Evolutionary conservation across 1,139 yeast genomes (phyloP).

Genomic region (Hyphopichia pseudoburtonii): DNA sequence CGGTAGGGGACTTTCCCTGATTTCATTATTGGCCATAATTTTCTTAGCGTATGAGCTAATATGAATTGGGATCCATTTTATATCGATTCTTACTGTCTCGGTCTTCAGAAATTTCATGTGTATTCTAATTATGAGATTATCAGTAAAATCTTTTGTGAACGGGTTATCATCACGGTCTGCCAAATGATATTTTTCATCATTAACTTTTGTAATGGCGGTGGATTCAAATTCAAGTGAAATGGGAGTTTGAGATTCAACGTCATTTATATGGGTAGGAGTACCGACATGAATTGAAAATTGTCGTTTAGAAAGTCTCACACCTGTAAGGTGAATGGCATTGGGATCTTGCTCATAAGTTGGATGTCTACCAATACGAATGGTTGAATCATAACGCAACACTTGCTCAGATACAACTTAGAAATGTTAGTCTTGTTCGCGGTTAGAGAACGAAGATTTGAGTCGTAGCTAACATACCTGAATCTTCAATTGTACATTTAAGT

Average conservation of each 20-base stretch:
- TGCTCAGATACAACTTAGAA: background rate
- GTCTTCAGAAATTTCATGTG: slow-evolving; percentile 10
- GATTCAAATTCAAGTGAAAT: slow-evolving; percentile 25
- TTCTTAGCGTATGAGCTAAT: slow-evolving; percentile 9
- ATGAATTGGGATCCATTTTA: slow-evolving; percentile 25
- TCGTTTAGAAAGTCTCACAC: slow-evolving; percentile 29
- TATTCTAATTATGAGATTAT: background rate
- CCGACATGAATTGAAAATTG: slow-evolving; percentile 27
- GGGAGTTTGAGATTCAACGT: slow-evolving; percentile 16
- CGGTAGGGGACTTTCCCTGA: slow-evolving; percentile 4
- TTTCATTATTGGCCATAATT: slow-evolving; percentile 1
- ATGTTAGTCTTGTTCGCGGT: too few species aligned
- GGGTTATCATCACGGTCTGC: slow-evolving; percentile 17
- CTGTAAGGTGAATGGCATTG: slow-evolving; percentile 19
- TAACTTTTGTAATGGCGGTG: slow-evolving; percentile 30
- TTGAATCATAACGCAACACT: slow-evolving; percentile 1
- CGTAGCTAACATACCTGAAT: background rate
- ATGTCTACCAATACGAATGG: slow-evolving; percentile 33
- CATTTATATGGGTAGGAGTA: slow-evolving; percentile 7
- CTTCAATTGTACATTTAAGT: slow-evolving; percentile 1
- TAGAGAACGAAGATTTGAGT: too few species aligned
- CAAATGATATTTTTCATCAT: slow-evolving; percentile 25
- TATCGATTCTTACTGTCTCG: background rate
- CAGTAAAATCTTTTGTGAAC: slow-evolving; percentile 16
- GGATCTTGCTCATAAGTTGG: slow-evolving; percentile 14